Base-by-base conservation (phyloP, 208 protist species). In the Novymonas esmeraldas region DNA sequence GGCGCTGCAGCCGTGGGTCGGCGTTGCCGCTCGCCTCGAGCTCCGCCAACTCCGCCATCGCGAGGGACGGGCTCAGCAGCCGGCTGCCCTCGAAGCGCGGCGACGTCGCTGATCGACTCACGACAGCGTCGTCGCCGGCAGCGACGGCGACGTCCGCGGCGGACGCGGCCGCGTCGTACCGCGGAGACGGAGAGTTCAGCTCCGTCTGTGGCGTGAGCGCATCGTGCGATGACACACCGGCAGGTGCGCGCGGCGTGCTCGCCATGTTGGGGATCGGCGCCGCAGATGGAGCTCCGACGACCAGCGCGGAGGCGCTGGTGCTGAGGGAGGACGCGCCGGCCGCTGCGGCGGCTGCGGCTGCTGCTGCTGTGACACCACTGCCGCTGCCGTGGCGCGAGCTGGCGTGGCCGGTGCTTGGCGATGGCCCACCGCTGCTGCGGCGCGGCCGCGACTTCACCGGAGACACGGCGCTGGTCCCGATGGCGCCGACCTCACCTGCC, bases 61-160 rank as follows among this genome's bases (percentile, higher is more conserved):
- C 71, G 42, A 71, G 26, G 1, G 71, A 71, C n/a, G 71, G 71
- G 39, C 71, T 77, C 16, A 77, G 31, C 26, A 77, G 58, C 2
- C 64, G 71, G 5, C 28, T 45, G 0, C 38, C 59, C 16, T 18
- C 22, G 24, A 6, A 57, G 7, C 55, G 38, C 20, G 51, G 58
- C n/a, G 60, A 69, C 0, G 52, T 59, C 26, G 33, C 38, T 16
- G 52, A 66, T 22, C 45, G 42, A 22, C 34, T 42, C 3, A 44
- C 20, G 33, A 39, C 50, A 4, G 41, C 66, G 3, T 14, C 41
- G 2, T 44, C 56, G 29, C 38, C 63, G 45, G 28, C 11, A 3
- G 31, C 58, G 4, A 42, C 58, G 18, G 5, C 42, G 31, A 46
- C 62, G 33, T 50, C 5, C 11, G 18, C 54, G 24, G 11, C 5